phyloP scores from a whole-genome alignment of 2,329 filamentous ascomycete species.

The Fusarium sp. region DNA sequence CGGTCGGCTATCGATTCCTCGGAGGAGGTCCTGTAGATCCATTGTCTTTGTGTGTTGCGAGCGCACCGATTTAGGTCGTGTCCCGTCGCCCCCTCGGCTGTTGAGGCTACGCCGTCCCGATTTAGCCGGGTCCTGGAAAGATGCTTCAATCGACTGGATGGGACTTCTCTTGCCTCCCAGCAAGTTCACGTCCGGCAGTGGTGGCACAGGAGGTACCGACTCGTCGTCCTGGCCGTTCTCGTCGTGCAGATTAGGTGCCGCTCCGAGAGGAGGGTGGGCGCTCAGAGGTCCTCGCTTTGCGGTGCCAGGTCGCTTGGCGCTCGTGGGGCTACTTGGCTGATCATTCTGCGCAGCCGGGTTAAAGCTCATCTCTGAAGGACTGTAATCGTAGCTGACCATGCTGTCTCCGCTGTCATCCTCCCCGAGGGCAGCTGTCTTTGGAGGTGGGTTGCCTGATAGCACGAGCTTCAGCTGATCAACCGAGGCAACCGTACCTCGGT shows the following conservation, averaged over 20 bases:
- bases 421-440: constrained; percentile 57
- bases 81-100: constrained; percentile 61
- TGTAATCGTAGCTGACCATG: constrained; percentile 79
- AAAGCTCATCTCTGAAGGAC: constrained; percentile 76
- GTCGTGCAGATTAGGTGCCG: constrained; percentile 48
- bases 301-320: constrained; percentile 54
- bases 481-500: constrained; percentile 68
- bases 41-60: constrained; percentile 55
- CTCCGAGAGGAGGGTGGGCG: constrained; percentile 59
- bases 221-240: constrained; percentile 54
- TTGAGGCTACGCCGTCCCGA: constrained; percentile 56
- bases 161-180: constrained; percentile 51
- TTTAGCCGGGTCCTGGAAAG: constrained; percentile 57
- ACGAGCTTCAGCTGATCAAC: constrained; percentile 76
- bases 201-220: constrained; percentile 69
- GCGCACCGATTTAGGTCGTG: constrained; percentile 53
- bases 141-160: constrained; percentile 48
- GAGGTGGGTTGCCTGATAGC: constrained; percentile 65
- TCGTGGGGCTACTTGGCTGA: constrained; percentile 50
- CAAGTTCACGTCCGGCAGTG: constrained; percentile 61
- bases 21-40: constrained; percentile 65
- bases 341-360: constrained; percentile 59
- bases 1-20: constrained; percentile 65
- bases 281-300: constrained; percentile 59
- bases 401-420: constrained; percentile 74